These are phyloP conservation scores for Royoungia palumana DNA, from an alignment of 768 basidiomycete genomes.

Conservation along the genomic window DNA sequence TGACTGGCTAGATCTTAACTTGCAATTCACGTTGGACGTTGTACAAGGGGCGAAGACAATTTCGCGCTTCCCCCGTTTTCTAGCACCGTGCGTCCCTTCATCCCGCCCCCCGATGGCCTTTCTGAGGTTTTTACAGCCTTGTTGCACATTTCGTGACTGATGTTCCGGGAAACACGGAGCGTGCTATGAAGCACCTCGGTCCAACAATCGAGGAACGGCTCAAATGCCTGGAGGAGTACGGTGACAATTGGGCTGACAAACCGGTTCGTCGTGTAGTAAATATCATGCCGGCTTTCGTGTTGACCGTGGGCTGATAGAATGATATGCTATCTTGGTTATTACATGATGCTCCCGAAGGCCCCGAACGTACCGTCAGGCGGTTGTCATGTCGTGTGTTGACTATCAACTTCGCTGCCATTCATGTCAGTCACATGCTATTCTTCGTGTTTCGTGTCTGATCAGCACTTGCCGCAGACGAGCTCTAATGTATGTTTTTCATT, in stretches of 20 bases:
- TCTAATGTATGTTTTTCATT: slow-evolving; percentile 10
- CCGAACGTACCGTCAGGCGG: slow-evolving; percentile 19
- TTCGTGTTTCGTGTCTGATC: not conserved
- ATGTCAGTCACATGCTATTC: slow-evolving; percentile 12
- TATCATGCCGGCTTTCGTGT: too few species aligned
- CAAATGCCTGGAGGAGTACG: slow-evolving; percentile 21
- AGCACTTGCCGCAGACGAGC: slow-evolving; percentile 16
- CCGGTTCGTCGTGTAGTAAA: slow-evolving; percentile 24
- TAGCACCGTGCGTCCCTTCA: slow-evolving; percentile 36
- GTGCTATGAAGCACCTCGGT: slow-evolving; percentile 15
- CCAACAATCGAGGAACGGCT: slow-evolving; percentile 31
- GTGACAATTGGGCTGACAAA: slow-evolving; percentile 29
- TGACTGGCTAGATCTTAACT: slow-evolving; percentile 32
- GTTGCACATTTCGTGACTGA: slow-evolving; percentile 16
- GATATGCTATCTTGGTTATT: slow-evolving; percentile 35
- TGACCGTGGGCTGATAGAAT: slow-evolving; percentile 16
- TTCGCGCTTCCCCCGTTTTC: slow-evolving; percentile 30
- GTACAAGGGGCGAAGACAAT: slow-evolving; percentile 20
- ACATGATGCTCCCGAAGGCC: slow-evolving; percentile 18
- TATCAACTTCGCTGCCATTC: slow-evolving; percentile 23
- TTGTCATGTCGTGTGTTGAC: slow-evolving; percentile 18
- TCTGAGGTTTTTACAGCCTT: slow-evolving; percentile 12
- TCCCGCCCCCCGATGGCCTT: too few species aligned
- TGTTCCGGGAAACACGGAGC: slow-evolving; percentile 2
- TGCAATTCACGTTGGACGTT: slow-evolving; percentile 32